Base-by-base conservation (phyloP, 169 alveolate genomes). In the Condylostoma magnum region DNA sequence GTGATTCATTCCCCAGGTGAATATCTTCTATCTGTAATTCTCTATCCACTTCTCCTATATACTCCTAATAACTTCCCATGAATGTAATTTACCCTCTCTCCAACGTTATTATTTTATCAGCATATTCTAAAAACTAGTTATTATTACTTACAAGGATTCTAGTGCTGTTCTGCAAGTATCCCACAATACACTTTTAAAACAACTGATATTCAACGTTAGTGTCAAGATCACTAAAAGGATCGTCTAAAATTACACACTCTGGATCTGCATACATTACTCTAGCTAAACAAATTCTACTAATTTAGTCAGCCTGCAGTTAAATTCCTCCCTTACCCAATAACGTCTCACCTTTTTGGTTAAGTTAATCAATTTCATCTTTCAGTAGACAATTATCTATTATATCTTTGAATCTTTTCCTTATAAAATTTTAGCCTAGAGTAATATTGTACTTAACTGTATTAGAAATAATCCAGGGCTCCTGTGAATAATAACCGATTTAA, bases 281-380 rank as follows among this genome's bases (percentile, higher is more conserved):
- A 25, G 97, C 97, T 6, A 92, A 53, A 41, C 91, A 48, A 2
- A 93, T 76, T 74, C 97, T 81, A 34, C 94, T 95, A 58, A 90
- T 86, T 66, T 93, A 94, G 3, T 97, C 96, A 37, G 96, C 97
- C 48, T 93, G 79, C 38, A 93, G 65, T 65, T 91, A 91, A 34
- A 91, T 79, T 22, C 96, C 96, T 57, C 87, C 83, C 54, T 93
- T 96, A 5, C 97, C 97, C 3, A 93, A 85, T 56, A 85, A 86
- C 18, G 97, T 91, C 36, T 56, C 56, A 56, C 90, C 96, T n/a
- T 93, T 94, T 33, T 80, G 83, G 33, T 84, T 86, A 6, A 91
- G 76, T 38, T 84, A 82, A 43, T 85, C 86, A 53, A 91, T 55
- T 69, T 93, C 97, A 41, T 79, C 66, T 30, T 66, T 69, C 25